Base-by-base conservation (phyloP, 257 asterid species). In the Plantago ovata region DNA sequence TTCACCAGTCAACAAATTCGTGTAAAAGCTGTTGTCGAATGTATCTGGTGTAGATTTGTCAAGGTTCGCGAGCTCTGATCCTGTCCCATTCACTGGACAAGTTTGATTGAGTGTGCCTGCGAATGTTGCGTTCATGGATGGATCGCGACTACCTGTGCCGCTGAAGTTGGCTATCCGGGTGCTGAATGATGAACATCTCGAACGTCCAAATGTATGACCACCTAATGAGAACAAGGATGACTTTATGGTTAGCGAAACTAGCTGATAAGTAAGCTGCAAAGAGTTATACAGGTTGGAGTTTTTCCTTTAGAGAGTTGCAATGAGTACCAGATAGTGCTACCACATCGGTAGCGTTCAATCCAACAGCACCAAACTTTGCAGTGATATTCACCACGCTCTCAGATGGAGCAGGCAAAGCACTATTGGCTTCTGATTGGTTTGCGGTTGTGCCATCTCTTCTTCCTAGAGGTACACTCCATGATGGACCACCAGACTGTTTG, bases 251-350 rank as follows among this genome's bases (percentile, higher is more conserved):
- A n/a, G n/a, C n/a, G n/a, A n/a, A n/a, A n/a, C n/a, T n/a, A n/a
- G n/a, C n/a, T n/a, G n/a, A n/a, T n/a, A n/a, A n/a, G n/a, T n/a
- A n/a, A n/a, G n/a, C n/a, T n/a, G n/a, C n/a, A n/a, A n/a, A n/a
- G n/a, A n/a, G n/a, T n/a, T n/a, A n/a, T n/a, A n/a, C n/a, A n/a
- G n/a, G n/a, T n/a, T n/a, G n/a, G n/a, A n/a, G n/a, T n/a, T n/a
- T n/a, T n/a, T n/a, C n/a, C n/a, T n/a, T n/a, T n/a, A n/a, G 11
- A 10, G 21, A 49, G 13, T 49, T 12, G 38, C 13, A 51, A 23
- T 23, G 41, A 43, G 39, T 48, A 75, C 81, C 81, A 1, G 81
- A 76, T 44, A 68, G 49, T 12, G 75, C 75, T 9, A 76, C 81
- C 38, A 76, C 58, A 62, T 76, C 81, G 1, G 72, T 69, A 15